Base-by-base conservation (phyloP, 2,329 filamentous ascomycete genomes). In the Colletotrichum sp. region DNA sequence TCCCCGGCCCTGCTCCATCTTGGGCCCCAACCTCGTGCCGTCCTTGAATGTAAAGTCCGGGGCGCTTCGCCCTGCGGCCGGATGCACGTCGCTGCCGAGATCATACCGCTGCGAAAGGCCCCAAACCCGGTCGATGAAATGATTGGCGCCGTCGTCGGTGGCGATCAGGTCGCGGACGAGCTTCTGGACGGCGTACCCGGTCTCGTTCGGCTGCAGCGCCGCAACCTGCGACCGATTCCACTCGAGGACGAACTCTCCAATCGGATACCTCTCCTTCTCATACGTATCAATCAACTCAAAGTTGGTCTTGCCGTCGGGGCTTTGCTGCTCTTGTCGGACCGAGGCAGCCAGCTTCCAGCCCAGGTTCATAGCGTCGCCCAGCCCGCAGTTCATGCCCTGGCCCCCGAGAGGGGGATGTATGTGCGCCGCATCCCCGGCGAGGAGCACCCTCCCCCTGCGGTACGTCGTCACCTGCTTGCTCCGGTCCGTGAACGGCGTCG, bases 321-420 rank as follows among this genome's bases (percentile, higher is more conserved):
- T 86, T 82, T 1, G 16, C 52, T 24, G 12, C 32, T 60, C 66
- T 24, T 21, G 12, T n/a, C 66, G 52, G n/a, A 44, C 66, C 28
- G 66, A 59, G 15, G 66, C 49, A 28, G 85, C 84, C 5, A 90
- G 81, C 77, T 90, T 90, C 87, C 88, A 90, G 26, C 85, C 86
- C 5, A 90, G 80, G 62, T 90, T 90, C 62, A 88, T 84, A 3
- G 87, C 87, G 77, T 90, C 88, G 66, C 86, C 86, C 26, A 90
- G 84, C 0, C 88, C 88, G 0, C 87, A 87, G 72, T 90, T 90
- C 84, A 90, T 86, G 3, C 89, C 89, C 78, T 90, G 88, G 1
- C 86, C 88, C 4, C 87, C 88, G 3, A 86, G 84, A 3, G 86
- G 86, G 36, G 83, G 86, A 73, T 89, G 88, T 6, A 87, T 88